These are phyloP conservation scores for Gossypium davidsonii DNA, from an alignment of 441 rosid genomes.

Conservation along the genomic window DNA sequence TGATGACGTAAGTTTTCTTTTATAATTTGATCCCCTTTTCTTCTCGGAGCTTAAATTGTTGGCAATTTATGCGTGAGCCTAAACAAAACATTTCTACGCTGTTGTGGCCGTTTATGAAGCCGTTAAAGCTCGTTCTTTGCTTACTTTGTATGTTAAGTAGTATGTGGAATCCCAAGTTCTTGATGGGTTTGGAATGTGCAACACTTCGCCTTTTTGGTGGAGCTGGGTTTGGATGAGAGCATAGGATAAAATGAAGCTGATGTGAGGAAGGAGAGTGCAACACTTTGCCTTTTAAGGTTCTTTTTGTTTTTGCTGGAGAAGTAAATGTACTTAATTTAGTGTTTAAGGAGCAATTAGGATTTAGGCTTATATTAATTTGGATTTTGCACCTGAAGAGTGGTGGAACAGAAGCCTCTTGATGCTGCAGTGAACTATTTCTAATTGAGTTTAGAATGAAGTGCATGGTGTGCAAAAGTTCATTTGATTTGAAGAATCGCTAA, in stretches of 20 bases:
- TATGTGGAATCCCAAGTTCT: constrained; percentile 2
- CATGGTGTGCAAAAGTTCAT: not conserved
- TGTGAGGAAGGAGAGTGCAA: not conserved
- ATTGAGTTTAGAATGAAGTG: not conserved
- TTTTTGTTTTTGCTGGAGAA: not conserved
- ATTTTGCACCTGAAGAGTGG: not conserved
- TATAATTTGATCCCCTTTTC: not conserved
- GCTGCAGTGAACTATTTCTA: not conserved
- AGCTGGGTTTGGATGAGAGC: not conserved
- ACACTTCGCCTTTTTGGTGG: not conserved
- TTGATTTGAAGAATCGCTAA: not conserved
- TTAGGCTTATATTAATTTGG: not conserved
- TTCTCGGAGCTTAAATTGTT: not conserved
- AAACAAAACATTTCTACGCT: not conserved
- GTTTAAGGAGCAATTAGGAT: not conserved
- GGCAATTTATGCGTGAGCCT: not conserved
- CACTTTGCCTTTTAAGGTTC: not conserved
- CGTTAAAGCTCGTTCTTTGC: not conserved
- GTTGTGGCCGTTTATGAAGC: not conserved
- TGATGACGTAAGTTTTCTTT: constrained; percentile 58
- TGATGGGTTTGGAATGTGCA: not conserved
- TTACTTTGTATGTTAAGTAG: not conserved
- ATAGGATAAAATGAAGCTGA: not conserved
- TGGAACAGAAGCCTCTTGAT: not conserved
- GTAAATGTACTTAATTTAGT: not conserved